phyloP scores from a whole-genome alignment of 2,329 filamentous ascomycete genomes.

The Curvularia sp. region DNA sequence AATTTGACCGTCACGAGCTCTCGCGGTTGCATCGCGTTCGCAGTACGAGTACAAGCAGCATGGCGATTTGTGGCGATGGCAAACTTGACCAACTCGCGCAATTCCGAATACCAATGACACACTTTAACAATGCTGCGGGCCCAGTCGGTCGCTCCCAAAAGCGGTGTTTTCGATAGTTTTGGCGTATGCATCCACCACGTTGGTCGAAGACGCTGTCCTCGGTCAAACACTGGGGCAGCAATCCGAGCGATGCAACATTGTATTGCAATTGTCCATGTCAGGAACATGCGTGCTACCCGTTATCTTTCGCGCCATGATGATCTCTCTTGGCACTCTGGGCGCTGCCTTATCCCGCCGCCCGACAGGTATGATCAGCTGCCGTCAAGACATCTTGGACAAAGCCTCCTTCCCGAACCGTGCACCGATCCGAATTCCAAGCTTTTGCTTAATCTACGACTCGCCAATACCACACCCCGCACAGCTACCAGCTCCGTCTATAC shows the following conservation, averaged over 20 bases:
- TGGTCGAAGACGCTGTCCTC: background rate
- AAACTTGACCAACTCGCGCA: background rate
- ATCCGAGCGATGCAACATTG: conserved; percentile 1
- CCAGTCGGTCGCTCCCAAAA: background rate
- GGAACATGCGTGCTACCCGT: conserved; percentile 1
- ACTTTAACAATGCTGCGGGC: background rate
- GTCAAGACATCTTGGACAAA: conserved; percentile 40
- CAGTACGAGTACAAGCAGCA: background rate
- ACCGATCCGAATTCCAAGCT: conserved; percentile 34
- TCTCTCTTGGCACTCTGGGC: conserved; percentile 30
- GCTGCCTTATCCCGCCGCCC: conserved; percentile 12
- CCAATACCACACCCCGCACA: conserved; percentile 38
- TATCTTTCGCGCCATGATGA: conserved; percentile 25
- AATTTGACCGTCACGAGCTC: conserved; percentile 1
- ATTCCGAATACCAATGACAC: background rate
- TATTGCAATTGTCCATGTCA: background rate
- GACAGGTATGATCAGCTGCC: conserved; percentile 18
- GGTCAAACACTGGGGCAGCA: background rate
- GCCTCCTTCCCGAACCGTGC: conserved; percentile 45
- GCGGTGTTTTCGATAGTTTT: background rate
- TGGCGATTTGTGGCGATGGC: background rate
- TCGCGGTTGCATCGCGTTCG: background rate
- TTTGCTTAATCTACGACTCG: conserved; percentile 40
- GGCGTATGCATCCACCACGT: background rate
- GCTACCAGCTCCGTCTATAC: conserved; percentile 32